Base-by-base conservation (phyloP, 768 basidiomycete genomes). In the Gloeophyllum trabeum region DNA sequence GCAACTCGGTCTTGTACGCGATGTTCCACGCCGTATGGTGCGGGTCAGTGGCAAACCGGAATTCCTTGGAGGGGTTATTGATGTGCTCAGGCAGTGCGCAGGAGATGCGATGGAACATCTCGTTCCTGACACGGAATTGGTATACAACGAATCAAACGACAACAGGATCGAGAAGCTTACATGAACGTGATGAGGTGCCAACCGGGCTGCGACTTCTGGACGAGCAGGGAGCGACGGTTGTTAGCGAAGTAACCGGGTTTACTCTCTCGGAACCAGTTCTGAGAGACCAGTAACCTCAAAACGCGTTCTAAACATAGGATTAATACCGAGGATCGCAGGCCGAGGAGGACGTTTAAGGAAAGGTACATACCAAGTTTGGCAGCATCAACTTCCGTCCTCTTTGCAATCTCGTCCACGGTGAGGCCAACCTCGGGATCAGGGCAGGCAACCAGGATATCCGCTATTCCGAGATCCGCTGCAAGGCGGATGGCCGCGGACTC, bases 211-310 rank as follows among this genome's bases (percentile, higher is more conserved):
- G 13, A 12, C 13, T 21, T 41, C 40, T 14, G 10, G 24, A 41
- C 24, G 28, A 59, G 46, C 44, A 61, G 59, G 39, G 61, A 62
- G 26, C 59, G 51, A 6, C 62, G 57, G 45, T 62, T 63, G 44
- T 63, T 63, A 21, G 63, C 62, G 41, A 65, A 65, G 35, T 55
- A 57, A 5, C 63, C 62, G 26, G 55, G 57, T 39, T 54, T 60
- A 4, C 59, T 43, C 46, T 65, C 62, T 22, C 61, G 55, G 55
- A 62, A 63, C 56, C 60, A 64, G 14, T 62, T 61, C 46, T 62
- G 61, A 14, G 55, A 55, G 25, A 65, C 55, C 26, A 65, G 49
- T 13, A 63, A 55, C 22, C 64, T 60, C 7, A 64, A 46, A 7
- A 58, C 54, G 23, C 58, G 61, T 43, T 65, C 62, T 63, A 13